Base-by-base conservation (phyloP, 805 yeast genomes). In the Wickerhamiella cacticola region DNA sequence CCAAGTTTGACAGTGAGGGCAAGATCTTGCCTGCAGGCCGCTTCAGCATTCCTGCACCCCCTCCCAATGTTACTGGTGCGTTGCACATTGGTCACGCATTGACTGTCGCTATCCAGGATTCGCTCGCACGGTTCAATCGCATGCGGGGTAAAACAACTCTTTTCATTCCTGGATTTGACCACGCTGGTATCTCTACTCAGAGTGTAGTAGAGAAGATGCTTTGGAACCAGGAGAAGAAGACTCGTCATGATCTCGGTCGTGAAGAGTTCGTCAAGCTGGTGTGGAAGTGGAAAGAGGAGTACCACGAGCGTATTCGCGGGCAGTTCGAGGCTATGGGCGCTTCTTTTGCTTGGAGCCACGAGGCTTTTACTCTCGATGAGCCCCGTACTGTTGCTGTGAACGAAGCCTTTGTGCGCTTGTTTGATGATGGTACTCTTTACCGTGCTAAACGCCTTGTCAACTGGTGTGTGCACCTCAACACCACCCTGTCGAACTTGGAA, bases 11-110 rank as follows among this genome's bases (percentile, higher is more conserved):
- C 40, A 73, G 68, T 50, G 79, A 80, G 60, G 96, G 96, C 41
- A 67, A 79, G 41, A 60, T 76, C 56, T 80, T 80, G 62, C 83
- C 92, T 38, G 88, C 78, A 60, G 97, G 97, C 57, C 62, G 73
- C 16, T 92, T 89, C 68, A 74, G 82, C 53, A 85, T 92, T 59
- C 96, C 97, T 34, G 92, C 95, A n/a, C 98, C 98, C 34, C 98
- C 98, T 53, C 98, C 98, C 63, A 92, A 92, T 65, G 95, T 92
- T 55, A 92, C 98, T 42, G 98, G 98, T 69, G 96, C 97, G 41
- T 74, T 92, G 57, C 98, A 92, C 67, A 92, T 92, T 66, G 98
- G 98, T 58, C 98, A 92, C 67, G 98, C 97, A 24, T 75, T 92
- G 64, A 92, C 98, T 15, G 84, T 88, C 52, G 72, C 97, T 29